Percentiles rank a stretch among this genome's conserved stretches.
Conservation (phyloP, 495 filamentous ascomycete genomes). For the Neurospora discreta region DNA sequence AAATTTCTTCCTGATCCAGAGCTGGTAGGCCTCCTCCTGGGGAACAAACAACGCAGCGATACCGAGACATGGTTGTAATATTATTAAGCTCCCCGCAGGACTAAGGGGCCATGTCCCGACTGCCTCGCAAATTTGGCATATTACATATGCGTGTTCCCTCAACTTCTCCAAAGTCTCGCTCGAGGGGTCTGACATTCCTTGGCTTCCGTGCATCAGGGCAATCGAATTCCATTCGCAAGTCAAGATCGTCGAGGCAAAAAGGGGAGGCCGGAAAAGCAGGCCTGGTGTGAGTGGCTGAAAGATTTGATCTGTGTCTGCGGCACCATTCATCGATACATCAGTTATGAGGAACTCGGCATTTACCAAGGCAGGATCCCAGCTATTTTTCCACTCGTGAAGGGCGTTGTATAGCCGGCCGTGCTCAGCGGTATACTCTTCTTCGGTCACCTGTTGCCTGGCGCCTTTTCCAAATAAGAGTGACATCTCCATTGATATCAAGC, state of each 20-base stretch:
- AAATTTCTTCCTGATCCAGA: conserved; percentile 75
- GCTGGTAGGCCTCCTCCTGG: conserved; percentile 57
- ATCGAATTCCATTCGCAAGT: conserved; percentile 68
- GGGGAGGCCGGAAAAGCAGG: conserved; percentile 50
- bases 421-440: conserved; percentile 53
- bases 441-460: conserved; percentile 47
- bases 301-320: conserved; percentile 49
- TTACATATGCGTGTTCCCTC: conserved; percentile 49
- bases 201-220: conserved; percentile 69
- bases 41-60: conserved; percentile 71
- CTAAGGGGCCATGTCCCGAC: conserved; percentile 62
- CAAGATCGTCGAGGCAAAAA: conserved; percentile 63
- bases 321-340: conserved; percentile 39
- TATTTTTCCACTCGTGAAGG: conserved; percentile 44
- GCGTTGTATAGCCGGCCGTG: conserved; percentile 44
- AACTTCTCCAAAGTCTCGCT: conserved; percentile 44
- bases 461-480: conserved; percentile 65
- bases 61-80: conserved; percentile 64
- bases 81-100: conserved; percentile 55
- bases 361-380: conserved; percentile 47
- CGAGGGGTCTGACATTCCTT: conserved; percentile 43
- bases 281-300: conserved; percentile 61
- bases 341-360: conserved; percentile 47
- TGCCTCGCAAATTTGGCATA: conserved; percentile 66
- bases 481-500: conserved; percentile 71